These are phyloP conservation scores for Picocystis salinarum DNA, from an alignment of 139 green algal genomes.

Conservation along the genomic window DNA sequence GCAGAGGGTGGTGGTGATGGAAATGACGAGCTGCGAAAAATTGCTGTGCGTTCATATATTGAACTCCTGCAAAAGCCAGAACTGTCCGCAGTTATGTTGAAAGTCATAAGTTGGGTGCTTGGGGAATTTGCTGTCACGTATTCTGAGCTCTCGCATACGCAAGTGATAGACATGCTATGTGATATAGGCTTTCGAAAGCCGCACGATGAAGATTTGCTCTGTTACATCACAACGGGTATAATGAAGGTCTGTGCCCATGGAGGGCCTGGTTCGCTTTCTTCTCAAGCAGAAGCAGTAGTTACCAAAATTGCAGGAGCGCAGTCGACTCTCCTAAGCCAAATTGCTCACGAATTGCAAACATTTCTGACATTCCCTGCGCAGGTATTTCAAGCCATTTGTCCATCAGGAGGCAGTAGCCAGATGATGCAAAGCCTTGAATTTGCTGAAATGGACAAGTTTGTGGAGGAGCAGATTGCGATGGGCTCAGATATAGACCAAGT, in stretches of 20 bases:
- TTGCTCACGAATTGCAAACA: too few species aligned
- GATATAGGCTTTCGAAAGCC: neutral
- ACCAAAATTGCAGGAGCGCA: too few species aligned
- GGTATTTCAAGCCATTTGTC: too few species aligned
- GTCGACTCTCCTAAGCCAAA: too few species aligned
- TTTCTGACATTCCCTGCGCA: too few species aligned
- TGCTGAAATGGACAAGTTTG: too few species aligned
- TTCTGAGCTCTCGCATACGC: neutral
- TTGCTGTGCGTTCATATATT: conserved; percentile 1
- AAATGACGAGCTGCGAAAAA: neutral
- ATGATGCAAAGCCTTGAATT: too few species aligned
- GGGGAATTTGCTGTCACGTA: neutral
- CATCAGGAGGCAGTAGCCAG: too few species aligned
- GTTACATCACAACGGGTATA: neutral
- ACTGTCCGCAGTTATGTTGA: neutral
- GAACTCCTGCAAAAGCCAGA: neutral
- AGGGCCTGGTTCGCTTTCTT: neutral
- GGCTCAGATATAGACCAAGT: too few species aligned
- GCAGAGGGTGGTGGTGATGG: conserved; percentile 38
- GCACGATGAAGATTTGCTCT: neutral
- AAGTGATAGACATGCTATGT: neutral
- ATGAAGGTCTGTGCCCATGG: conserved; percentile 1
- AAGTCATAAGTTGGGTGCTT: conserved; percentile 1
- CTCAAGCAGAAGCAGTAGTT: neutral
- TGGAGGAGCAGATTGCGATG: too few species aligned